Conservation (phyloP, 1,284 basidiomycete species). For the Fistulina hepatica region DNA sequence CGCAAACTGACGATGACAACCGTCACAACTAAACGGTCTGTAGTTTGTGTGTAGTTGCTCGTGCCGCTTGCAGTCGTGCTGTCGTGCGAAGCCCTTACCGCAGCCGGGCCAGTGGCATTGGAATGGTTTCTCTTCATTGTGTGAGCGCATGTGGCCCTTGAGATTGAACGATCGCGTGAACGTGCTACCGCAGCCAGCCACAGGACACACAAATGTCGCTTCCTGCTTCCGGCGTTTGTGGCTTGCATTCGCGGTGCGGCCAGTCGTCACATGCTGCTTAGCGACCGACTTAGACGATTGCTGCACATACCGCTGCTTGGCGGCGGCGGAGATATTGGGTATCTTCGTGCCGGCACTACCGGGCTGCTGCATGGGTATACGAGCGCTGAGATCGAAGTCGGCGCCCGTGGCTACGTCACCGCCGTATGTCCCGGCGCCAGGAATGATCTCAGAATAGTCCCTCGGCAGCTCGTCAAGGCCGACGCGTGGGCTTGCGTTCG, state of each 20-base stretch:
- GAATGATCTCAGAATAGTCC: neutral
- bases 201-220: constrained; percentile 63
- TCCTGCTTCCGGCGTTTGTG: constrained; percentile 63
- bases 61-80: constrained; percentile 78
- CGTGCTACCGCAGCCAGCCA: constrained; percentile 70
- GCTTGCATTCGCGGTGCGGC: constrained; percentile 62
- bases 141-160: constrained; percentile 74
- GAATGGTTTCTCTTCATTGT: constrained; percentile 76
- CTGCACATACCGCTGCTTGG: too few relatives aligned
- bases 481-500: too few relatives aligned
- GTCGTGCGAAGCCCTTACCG: constrained; percentile 73
- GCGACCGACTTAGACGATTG: constrained; percentile 22
- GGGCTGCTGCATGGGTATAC: too few relatives aligned
- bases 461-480: too few relatives aligned
- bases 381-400: too few relatives aligned
- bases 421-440: neutral
- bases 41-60: constrained; percentile 72
- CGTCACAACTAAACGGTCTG: constrained; percentile 66
- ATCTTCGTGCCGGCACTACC: too few relatives aligned
- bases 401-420: too few relatives aligned
- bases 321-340: too few relatives aligned
- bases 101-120: constrained; percentile 80
- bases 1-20: constrained; percentile 69
- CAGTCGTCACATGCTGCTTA: constrained; percentile 60
- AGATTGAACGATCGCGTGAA: constrained; percentile 77